Base-by-base conservation (phyloP, 176 grass and related monocot genomes). In the Eragrostis nindensis region DNA sequence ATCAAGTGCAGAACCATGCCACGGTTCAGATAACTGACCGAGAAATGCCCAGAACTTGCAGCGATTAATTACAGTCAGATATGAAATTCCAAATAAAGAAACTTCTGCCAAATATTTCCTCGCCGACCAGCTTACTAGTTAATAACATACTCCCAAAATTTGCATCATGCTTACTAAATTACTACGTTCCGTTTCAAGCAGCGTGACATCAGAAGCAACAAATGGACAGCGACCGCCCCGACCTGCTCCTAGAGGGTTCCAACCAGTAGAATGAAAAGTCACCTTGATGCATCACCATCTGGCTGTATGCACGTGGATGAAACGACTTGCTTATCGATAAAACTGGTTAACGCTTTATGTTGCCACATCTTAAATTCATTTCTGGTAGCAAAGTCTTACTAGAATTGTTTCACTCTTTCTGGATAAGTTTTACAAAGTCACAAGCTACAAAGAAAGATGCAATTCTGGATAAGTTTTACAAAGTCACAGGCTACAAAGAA, bases 401-500 rank as follows among this genome's bases (percentile, higher is more conserved):
- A 5, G 13, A 24, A 15, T 6, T 11, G 13, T 21, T 39, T 50
- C 43, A 8, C 53, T 38, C 41, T 18, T 44, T 5, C 62, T 38
- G 19, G 72, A 84, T 76, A 60, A 47, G 26, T 19, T 59, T 8
- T 14, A 48, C 18, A 8, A 59, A 26, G 73, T 84, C 82, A 48
- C 19, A 45, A 46, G 19, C 69, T 40, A 16, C 63, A 19, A 75
- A 76, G 49, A 76, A 69, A 39, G 40, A 3, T 77, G 52, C 73
- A 40, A n/a, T 43, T 5, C 62, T 36, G 19, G 71, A 84, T 76
- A 59, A 47, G 26, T 19, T 59, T 7, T 13, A 47, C 18, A 8
- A 59, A 25, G 72, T 84, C 82, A 47, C 19, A 44, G 36, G 18
- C 68, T 39, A 16, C 63, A 19, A 75, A 76, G 49, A 76, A 77